These are phyloP conservation scores for Brachypodium distachyon DNA, from an alignment of 202 grass and related monocot species.

Conservation along the genomic window DNA sequence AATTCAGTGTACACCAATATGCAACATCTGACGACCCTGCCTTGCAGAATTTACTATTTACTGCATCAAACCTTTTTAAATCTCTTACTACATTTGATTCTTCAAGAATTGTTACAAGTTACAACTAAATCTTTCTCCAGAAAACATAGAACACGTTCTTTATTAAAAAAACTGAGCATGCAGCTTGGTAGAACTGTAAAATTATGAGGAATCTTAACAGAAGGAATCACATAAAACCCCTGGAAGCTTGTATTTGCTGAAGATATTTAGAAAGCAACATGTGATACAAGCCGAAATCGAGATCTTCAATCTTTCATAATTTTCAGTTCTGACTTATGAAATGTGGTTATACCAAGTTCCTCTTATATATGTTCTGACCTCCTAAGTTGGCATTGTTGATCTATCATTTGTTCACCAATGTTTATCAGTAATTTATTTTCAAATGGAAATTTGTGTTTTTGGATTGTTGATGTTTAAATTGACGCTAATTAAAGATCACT, in stretches of 20 bases:
- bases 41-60: background rate
- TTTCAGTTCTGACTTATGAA: background rate
- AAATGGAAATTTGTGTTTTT: background rate
- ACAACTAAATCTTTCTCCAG: background rate
- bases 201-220: background rate
- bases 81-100: background rate
- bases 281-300: background rate
- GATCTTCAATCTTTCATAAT: background rate
- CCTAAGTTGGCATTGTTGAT: background rate
- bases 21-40: background rate
- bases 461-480: background rate
- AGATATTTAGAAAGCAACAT: background rate
- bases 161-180: background rate
- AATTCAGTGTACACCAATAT: background rate
- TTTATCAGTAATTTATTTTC: background rate
- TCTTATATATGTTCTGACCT: background rate
- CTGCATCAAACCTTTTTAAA: background rate
- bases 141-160: background rate
- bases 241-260: background rate
- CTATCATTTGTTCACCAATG: background rate
- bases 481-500: constrained; percentile 2
- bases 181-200: background rate
- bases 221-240: background rate
- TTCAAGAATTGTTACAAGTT: background rate
- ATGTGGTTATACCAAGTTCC: background rate